A percentile compares a stretch with the other conserved stretches of the same genome.
These are phyloP conservation scores for Linnemannia exigua DNA, from an alignment of 192 early-diverging fungal species.

Conservation along the genomic window DNA sequence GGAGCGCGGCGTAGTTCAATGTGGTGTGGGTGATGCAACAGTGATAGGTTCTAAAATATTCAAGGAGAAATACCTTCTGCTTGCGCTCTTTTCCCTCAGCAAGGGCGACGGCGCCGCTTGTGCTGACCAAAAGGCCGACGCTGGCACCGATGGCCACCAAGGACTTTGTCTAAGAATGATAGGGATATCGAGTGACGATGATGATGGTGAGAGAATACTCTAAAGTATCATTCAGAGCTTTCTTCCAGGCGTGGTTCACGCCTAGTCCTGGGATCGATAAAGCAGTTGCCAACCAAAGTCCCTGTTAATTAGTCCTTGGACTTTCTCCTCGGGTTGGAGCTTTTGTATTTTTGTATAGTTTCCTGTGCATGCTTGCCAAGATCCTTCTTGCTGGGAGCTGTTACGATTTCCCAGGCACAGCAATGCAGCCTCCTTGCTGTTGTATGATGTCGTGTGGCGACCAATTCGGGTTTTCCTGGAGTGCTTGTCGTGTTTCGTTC, in stretches of 20 bases:
- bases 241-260: no score
- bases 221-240: no score
- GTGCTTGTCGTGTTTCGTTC: neutral
- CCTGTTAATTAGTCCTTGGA: neutral
- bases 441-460: no score
- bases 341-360: neutral
- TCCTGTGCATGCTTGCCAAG: neutral
- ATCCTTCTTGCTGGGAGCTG: neutral
- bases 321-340: neutral
- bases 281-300: neutral
- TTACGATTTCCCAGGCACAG: neutral
- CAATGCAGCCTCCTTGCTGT: no score
- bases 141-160: slow-evolving; percentile 41
- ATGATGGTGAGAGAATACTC: neutral
- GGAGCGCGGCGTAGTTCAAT: neutral
- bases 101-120: slow-evolving; percentile 27
- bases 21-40: neutral
- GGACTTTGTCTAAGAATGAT: slow-evolving; percentile 35
- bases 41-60: neutral
- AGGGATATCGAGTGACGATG: neutral
- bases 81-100: slow-evolving; percentile 52
- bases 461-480: no score
- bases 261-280: no score
- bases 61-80: slow-evolving; percentile 33
- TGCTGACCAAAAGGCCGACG: slow-evolving; percentile 38